These are phyloP conservation scores for Arthrobotrys sinensis DNA, from an alignment of 2,329 filamentous ascomycete species.

Conservation along the genomic window DNA sequence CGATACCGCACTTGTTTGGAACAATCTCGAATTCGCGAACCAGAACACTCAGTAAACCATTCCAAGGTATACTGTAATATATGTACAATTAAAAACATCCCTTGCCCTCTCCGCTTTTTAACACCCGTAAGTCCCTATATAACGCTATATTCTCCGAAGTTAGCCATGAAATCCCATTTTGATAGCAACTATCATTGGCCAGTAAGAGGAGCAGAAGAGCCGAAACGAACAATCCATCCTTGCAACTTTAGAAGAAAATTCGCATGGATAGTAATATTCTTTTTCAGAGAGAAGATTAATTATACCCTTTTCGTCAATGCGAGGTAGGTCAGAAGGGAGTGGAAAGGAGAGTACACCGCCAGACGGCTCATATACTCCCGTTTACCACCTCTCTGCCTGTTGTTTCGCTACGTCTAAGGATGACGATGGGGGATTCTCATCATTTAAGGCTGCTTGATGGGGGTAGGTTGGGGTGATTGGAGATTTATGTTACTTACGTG, in stretches of 20 bases:
- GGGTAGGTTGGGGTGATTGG: not conserved
- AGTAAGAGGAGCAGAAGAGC: no score
- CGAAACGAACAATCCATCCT: not conserved
- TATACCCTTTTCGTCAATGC: slow-evolving; percentile 59
- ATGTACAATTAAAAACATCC: no score
- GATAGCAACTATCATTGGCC: no score
- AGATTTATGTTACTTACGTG: not conserved
- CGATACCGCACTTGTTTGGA: not conserved
- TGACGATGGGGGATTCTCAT: slow-evolving; percentile 60
- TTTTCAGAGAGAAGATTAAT: slow-evolving; percentile 61
- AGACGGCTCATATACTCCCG: slow-evolving; percentile 49
- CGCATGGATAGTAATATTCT: not conserved
- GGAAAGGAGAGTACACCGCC: slow-evolving; percentile 28
- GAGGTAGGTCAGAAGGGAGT: slow-evolving; percentile 17
- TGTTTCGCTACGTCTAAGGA: slow-evolving; percentile 59
- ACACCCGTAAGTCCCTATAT: no score
- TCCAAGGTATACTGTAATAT: no score
- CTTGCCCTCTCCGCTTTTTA: no score
- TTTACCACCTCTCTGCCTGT: slow-evolving; percentile 11
- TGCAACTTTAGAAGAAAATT: not conserved
- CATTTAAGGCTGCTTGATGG: slow-evolving; percentile 21
- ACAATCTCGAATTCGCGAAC: not conserved
- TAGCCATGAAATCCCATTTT: not conserved
- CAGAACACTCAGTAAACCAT: no score
- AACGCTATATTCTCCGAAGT: no score